Conservation (phyloP, 495 filamentous ascomycete genomes). For the Aspergillus olivimuriae region DNA sequence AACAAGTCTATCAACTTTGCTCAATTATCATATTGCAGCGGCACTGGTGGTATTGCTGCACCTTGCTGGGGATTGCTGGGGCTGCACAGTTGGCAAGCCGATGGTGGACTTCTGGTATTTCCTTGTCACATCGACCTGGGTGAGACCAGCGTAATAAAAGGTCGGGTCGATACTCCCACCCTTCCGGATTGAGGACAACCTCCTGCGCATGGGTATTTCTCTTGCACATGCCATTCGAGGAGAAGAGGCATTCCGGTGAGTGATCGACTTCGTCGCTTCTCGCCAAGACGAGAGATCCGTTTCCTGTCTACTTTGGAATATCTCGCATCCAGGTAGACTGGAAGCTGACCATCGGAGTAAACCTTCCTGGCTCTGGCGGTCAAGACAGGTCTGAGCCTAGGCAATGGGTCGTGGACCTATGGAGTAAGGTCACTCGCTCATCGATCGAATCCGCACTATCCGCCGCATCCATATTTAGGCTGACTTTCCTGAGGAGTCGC, state of each 20-base stretch:
- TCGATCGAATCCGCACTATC: constrained; percentile 62
- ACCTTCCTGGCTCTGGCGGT: constrained; percentile 37
- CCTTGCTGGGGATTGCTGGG: no score
- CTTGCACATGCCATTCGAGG: constrained; percentile 56
- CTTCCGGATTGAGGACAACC: constrained; percentile 55
- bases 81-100: constrained; percentile 57
- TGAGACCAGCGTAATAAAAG: constrained; percentile 57
- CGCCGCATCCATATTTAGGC: constrained; percentile 63
- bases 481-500: constrained; percentile 52
- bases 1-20: constrained; percentile 45
- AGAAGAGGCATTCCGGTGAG: constrained; percentile 50
- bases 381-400: constrained; percentile 11
- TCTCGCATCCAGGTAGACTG: constrained; percentile 59
- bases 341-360: constrained; percentile 55
- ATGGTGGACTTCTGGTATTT: constrained; percentile 50
- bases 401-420: no score
- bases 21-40: constrained; percentile 63
- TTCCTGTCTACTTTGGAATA: constrained; percentile 51
- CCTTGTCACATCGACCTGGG: constrained; percentile 48
- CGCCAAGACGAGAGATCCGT: constrained; percentile 46
- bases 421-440: constrained; percentile 5
- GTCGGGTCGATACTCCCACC: constrained; percentile 59
- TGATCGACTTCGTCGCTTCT: constrained; percentile 48
- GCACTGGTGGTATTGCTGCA: constrained; percentile 60
- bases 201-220: constrained; percentile 72